Percentiles rank a stretch among this genome's conserved stretches.
phyloP scores from a whole-genome alignment of 148 eudicot species.

The Oxyria digyna region DNA sequence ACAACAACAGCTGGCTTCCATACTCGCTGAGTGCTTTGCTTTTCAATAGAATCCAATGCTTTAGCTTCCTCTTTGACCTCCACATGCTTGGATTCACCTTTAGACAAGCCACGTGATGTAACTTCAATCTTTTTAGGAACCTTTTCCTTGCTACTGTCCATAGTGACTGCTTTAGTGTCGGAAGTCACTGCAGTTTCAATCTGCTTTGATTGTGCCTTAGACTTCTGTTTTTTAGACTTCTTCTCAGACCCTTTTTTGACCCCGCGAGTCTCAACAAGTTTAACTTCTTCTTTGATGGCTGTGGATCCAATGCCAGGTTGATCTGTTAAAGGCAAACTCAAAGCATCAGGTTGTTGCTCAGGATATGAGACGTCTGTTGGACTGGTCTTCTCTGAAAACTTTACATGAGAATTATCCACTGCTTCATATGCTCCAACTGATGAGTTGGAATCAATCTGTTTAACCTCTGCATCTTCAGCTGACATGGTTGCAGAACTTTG shows the following conservation, averaged over 20 bases:
- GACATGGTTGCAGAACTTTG: constrained; percentile 21
- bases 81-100: too few relatives aligned
- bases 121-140: constrained; percentile 16
- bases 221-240: constrained; percentile 67
- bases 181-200: constrained; percentile 22
- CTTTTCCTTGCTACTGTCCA: constrained; percentile 14
- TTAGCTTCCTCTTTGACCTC: constrained; percentile 8
- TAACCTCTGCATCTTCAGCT: constrained; percentile 20
- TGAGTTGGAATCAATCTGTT: constrained; percentile 5
- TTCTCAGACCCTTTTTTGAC: constrained; percentile 55
- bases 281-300: constrained; percentile 28
- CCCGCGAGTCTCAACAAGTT: constrained; percentile 36
- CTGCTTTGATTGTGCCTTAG: constrained; percentile 46
- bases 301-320: constrained; percentile 20
- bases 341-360: constrained; percentile 18
- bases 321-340: constrained; percentile 15
- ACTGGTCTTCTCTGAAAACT: constrained; percentile 10
- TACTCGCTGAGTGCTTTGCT: constrained; percentile 32
- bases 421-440: neutral
- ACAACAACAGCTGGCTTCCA: constrained; percentile 91
- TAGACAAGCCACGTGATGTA: neutral
- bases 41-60: constrained; percentile 11
- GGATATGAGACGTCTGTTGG: constrained; percentile 14
- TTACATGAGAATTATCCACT: constrained; percentile 13
- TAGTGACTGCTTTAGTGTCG: constrained; percentile 20